phyloP scores from a whole-genome alignment of 768 basidiomycete species.

The Leucosporidium scottii region DNA sequence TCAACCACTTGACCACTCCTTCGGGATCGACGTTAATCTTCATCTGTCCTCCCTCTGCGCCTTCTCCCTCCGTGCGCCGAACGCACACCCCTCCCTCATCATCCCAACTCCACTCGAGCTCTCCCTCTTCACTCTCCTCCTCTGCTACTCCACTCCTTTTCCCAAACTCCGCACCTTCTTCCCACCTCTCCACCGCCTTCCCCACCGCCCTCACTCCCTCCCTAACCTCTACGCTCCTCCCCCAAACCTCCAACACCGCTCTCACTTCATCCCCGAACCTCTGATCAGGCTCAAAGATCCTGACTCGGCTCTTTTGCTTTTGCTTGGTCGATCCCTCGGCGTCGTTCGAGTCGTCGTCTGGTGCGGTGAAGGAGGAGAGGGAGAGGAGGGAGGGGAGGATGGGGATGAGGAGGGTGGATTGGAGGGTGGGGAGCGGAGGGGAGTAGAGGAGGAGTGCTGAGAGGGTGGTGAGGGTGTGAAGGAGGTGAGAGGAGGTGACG shows the following conservation, averaged over 20 bases:
- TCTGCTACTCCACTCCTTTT: slow-evolving; percentile 26
- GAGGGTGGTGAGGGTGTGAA: background rate
- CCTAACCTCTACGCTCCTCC: slow-evolving; percentile 52
- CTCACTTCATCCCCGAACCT: slow-evolving; percentile 62
- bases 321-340: slow-evolving; percentile 28
- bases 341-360: background rate
- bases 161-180: slow-evolving; percentile 2
- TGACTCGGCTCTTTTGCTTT: slow-evolving; percentile 25
- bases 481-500: background rate
- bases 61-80: slow-evolving; percentile 37
- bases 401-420: slow-evolving; percentile 1
- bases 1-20: slow-evolving; percentile 61
- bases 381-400: slow-evolving; percentile 5
- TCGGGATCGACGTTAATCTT: slow-evolving; percentile 58
- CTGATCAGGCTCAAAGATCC: slow-evolving; percentile 42
- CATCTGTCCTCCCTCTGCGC: slow-evolving; percentile 47
- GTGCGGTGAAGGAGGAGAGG: slow-evolving; percentile 12
- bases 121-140: slow-evolving; percentile 46
- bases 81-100: slow-evolving; percentile 44
- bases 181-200: slow-evolving; percentile 48
- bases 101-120: slow-evolving; percentile 51
- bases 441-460: background rate
- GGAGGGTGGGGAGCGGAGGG: background rate
- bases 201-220: slow-evolving; percentile 57
- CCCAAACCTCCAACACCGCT: slow-evolving; percentile 67